phyloP scores from a whole-genome alignment of 2,329 filamentous ascomycete species.

The Paecilomyces dactylethromorphus region DNA sequence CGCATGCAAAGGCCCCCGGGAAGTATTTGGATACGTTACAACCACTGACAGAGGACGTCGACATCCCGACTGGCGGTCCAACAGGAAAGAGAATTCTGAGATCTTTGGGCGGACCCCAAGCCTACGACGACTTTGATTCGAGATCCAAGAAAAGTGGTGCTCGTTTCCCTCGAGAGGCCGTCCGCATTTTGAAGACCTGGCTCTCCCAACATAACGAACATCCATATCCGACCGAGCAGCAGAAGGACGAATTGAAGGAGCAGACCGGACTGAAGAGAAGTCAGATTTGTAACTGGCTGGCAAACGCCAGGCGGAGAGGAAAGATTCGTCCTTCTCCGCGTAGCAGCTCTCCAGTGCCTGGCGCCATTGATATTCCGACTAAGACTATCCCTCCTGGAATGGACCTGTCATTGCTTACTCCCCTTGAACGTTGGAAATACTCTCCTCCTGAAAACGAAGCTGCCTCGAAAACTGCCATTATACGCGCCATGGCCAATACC shows the following conservation, averaged over 20 bases:
- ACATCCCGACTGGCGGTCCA: constrained; percentile 29
- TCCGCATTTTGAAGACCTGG: constrained; percentile 80
- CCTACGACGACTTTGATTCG: constrained; percentile 30
- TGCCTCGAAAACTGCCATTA: constrained; percentile 58
- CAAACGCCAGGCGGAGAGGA: constrained; percentile 76
- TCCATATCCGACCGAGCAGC: constrained; percentile 81
- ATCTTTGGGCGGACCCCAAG: constrained; percentile 29
- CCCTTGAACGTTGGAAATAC: constrained; percentile 63
- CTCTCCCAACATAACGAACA: constrained; percentile 71
- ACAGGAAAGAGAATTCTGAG: constrained; percentile 36
- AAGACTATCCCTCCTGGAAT: constrained; percentile 46
- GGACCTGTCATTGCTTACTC: constrained; percentile 50
- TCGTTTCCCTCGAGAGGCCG: constrained; percentile 72
- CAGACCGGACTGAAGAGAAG: constrained; percentile 74
- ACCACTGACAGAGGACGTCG: constrained; percentile 36
- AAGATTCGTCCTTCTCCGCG: constrained; percentile 63
- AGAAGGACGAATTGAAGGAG: constrained; percentile 72
- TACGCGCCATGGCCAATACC: constrained; percentile 49
- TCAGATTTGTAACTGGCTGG: constrained; percentile 89
- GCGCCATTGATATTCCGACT: constrained; percentile 67
- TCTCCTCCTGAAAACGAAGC: constrained; percentile 65
- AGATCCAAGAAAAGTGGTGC: constrained; percentile 59
- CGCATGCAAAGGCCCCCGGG: constrained; percentile 32
- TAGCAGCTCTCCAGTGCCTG: constrained; percentile 62
- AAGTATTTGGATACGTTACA: constrained; percentile 39